Evolutionary conservation across 345 rosid species (phyloP), one percentile per base, ranked within the genome.

Genomic region (Sapria himalayana): DNA sequence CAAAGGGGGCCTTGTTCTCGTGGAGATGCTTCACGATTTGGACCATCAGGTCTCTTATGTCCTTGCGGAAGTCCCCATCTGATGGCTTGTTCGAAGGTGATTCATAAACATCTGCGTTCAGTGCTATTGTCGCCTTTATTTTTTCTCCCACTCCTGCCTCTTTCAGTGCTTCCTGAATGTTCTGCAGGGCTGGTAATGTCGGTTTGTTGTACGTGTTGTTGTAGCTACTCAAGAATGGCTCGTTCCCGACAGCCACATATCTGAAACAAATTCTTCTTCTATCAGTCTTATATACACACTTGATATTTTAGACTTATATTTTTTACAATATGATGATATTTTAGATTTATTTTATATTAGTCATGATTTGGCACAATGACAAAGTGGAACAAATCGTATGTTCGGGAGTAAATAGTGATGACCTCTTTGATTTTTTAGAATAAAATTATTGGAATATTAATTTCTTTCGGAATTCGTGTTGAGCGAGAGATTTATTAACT

Each of bases 181-280:
- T 74, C 43, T 62, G 50, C 37, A 84, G 25, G 0, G 93, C 95
- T 0, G 95, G 95, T 20, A 67, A 49, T 0, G 67, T 61, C 3
- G 59, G 43, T 2, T 72, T 53, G 10, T 35, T 19, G 45, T 42
- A 71, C 1, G 74, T 29, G n/a, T 69, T 76, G 2, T 77, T 71
- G 79, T 74, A 91, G 14, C 72, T 51, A 10, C 45, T 22, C 68
- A 84, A 58, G 55, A 91, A 78, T 3, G 95, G 92, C 37, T 91
- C 93, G 15, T 91, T 84, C 13, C 95, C 95, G 2, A 80, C 92
- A 0, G 92, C 85, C 6, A 89, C 95, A 7, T 82, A 75, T 39
- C 96, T 85, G 53, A 22, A 16, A 16, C 34, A n/a, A 36, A n/a
- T n/a, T n/a, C n/a, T n/a, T n/a, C n/a, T n/a, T n/a, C n/a, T n/a